Base-by-base conservation (phyloP, 2,329 filamentous ascomycete species). In the Pestalotiopsis sp. region DNA sequence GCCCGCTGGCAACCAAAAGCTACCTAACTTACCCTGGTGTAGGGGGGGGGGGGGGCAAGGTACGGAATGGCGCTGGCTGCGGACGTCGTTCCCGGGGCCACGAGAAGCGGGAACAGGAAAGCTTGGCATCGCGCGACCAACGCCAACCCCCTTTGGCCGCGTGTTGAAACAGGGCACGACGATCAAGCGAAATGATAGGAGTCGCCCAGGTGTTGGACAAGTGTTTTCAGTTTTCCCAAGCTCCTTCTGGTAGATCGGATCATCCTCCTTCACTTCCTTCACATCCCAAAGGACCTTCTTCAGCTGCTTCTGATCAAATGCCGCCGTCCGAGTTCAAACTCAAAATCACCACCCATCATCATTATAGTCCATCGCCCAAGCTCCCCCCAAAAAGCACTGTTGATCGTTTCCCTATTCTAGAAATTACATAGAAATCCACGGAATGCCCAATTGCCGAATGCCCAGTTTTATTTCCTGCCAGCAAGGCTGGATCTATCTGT, bases 101-200 rank as follows among this genome's bases (percentile, higher is more conserved):
- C 36, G 59, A 36, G 27, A 36, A 62, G 36, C 59, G 59, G 59
- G 59, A 62, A 14, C 31, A 36, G 14, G 31, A 62, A 62, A 62
- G 59, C 59, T 62, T 62, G 59, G 59, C 59, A 36, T 62, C 59
- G 59, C 59, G 27, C 59, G 59, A 62, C 36, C 45, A 31, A 7
- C 59, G 59, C 59, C 59, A 39, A 39, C 59, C 27, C 59, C 25
- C 27, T 39, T 36, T 62, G 36, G 59, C 59, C 59, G 59, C 59
- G 59, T 62, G 27, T n/a, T 62, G 59, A 62, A 62, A 62, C 59
- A 36, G 31, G 17, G 20, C 45, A 36, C 45, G 45, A 52, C 45
- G 45, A 52, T 52, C 59, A 62, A 62, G 59, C 59, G 59, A 62
- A 36, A 62, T 62, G n/a, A 62, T 62, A 31, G 59, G 59, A 62